Percentiles rank a stretch among this genome's conserved stretches.
Conservation (phyloP, 2,329 filamentous ascomycete species). For the Ploettnerulaceae sp. region DNA sequence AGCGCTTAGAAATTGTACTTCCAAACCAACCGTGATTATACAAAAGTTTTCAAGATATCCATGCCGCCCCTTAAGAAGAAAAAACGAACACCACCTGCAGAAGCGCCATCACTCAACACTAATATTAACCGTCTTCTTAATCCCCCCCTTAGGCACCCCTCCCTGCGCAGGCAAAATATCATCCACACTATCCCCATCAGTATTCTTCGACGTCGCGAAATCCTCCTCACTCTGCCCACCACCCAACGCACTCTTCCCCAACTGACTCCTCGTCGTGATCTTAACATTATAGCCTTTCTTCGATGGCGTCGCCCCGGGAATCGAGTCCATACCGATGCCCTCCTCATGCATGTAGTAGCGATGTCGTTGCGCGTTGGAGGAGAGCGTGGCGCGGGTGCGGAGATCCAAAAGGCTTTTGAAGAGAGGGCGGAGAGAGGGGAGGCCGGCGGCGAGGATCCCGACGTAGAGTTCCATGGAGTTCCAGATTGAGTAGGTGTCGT, state of each 20-base stretch:
- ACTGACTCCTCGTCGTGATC: constrained; percentile 13
- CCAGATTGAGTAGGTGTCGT: constrained; percentile 40
- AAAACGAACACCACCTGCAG: too few relatives aligned
- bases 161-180: constrained; percentile 19
- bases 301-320: not conserved
- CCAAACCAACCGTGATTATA: too few relatives aligned
- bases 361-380: constrained; percentile 11
- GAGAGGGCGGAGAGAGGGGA: constrained; percentile 40
- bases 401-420: constrained; percentile 35
- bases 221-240: constrained; percentile 14
- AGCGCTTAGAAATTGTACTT: too few relatives aligned
- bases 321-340: constrained; percentile 17
- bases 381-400: constrained; percentile 3
- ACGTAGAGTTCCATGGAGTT: constrained; percentile 42
- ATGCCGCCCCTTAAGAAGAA: too few relatives aligned
- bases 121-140: constrained; percentile 23
- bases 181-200: constrained; percentile 15
- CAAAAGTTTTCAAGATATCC: too few relatives aligned
- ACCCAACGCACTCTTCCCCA: not conserved
- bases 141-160: constrained; percentile 1
- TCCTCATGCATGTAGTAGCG: constrained; percentile 27
- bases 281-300: constrained; percentile 22
- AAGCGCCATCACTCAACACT: too few relatives aligned
- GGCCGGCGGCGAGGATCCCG: constrained; percentile 40
- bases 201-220: constrained; percentile 6